These are phyloP conservation scores for Medicago lupulina DNA, from an alignment of 306 rosid species.

Conservation along the genomic window DNA sequence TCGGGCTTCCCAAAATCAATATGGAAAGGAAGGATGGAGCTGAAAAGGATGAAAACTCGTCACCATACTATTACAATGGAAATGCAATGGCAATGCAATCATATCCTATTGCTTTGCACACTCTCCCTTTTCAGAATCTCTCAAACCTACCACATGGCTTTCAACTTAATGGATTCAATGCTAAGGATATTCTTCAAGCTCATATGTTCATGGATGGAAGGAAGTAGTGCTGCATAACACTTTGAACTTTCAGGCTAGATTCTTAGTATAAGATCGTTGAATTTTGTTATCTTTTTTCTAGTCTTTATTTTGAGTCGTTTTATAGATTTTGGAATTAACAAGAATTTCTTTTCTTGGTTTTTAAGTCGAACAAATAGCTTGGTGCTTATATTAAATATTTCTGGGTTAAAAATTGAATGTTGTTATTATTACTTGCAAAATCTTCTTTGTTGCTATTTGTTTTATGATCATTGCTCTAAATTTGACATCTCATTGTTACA, in stretches of 20 bases:
- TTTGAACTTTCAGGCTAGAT: not conserved
- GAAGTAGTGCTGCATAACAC: slow-evolving; percentile 2
- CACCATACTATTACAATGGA: slow-evolving; percentile 21
- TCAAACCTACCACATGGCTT: not conserved
- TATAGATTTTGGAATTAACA: not conserved
- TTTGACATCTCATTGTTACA: too few species aligned
- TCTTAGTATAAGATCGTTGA: not conserved
- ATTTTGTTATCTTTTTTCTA: not conserved
- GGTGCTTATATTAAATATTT: not conserved
- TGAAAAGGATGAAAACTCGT: slow-evolving; percentile 11
- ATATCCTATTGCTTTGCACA: slow-evolving; percentile 5
- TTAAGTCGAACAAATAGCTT: not conserved
- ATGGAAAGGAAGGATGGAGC: not conserved
- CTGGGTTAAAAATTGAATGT: not conserved
- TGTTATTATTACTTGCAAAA: not conserved
- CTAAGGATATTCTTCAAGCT: slow-evolving; percentile 4
- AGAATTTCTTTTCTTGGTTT: not conserved
- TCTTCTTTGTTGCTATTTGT: too few species aligned
- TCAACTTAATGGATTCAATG: slow-evolving; percentile 1
- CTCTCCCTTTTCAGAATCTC: not conserved
- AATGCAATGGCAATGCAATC: not conserved
- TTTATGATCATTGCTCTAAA: too few species aligned
- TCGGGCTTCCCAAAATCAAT: not conserved
- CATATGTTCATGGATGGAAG: slow-evolving; percentile 26
- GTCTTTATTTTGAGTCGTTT: not conserved